These are phyloP conservation scores for Lippia alba DNA, from an alignment of 305 asterid genomes.

Conservation along the genomic window DNA sequence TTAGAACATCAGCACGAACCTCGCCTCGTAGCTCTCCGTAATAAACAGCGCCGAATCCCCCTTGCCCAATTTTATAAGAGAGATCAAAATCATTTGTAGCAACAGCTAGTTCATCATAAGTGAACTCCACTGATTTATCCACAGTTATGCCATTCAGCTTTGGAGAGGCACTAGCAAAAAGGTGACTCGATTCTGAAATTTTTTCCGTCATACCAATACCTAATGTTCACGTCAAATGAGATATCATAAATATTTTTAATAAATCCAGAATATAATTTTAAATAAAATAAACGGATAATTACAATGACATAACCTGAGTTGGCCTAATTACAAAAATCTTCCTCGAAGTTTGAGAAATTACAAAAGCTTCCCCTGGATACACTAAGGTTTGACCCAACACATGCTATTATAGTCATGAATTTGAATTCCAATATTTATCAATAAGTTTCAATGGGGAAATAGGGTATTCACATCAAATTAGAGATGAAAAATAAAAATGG, in stretches of 20 bases:
- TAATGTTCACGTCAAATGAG: conserved; percentile 23
- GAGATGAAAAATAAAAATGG: no score
- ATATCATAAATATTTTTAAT: neutral
- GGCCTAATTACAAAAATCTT: no score
- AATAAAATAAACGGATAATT: no score
- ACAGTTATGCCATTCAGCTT: conserved; percentile 64
- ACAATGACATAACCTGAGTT: no score
- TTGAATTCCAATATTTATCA: no score
- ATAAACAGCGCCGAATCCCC: conserved; percentile 84
- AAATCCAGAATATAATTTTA: neutral
- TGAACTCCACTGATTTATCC: conserved; percentile 83
- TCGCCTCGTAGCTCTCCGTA: conserved; percentile 80
- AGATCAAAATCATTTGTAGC: conserved; percentile 66
- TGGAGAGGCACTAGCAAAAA: conserved; percentile 43
- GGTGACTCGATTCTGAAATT: conserved; percentile 46
- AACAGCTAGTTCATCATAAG: conserved; percentile 64
- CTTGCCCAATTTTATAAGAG: conserved; percentile 79
- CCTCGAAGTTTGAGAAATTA: no score
- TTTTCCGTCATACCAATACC: conserved; percentile 38
- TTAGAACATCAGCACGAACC: conserved; percentile 49
- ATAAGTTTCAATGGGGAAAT: no score
- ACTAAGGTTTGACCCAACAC: no score
- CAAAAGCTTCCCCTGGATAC: no score
- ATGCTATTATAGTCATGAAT: no score
- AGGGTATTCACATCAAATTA: no score